phyloP scores from a whole-genome alignment of 441 rosid species.

The Isatis lusitanica region DNA sequence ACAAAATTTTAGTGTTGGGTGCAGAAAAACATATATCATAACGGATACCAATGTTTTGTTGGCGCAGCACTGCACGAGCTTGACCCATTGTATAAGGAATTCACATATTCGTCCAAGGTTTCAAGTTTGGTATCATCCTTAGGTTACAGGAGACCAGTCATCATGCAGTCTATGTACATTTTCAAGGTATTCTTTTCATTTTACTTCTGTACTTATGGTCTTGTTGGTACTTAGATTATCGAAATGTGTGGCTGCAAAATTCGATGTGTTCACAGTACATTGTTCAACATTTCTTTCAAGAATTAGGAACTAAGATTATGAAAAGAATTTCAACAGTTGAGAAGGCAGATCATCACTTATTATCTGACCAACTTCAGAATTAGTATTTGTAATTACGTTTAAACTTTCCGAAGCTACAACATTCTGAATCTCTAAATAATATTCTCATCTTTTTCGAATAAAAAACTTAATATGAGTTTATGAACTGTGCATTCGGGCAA shows the following conservation, averaged over 20 bases:
- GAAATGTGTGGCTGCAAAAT: neutral
- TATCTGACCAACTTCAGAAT: neutral
- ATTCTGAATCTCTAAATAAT: neutral
- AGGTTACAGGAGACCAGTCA: conserved; percentile 72
- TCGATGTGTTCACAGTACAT: neutral
- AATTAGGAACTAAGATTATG: neutral
- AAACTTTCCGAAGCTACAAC: neutral
- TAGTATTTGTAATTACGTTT: neutral
- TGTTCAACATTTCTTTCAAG: neutral
- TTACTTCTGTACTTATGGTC: conserved; percentile 5
- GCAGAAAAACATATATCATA: neutral
- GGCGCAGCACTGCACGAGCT: conserved; percentile 83
- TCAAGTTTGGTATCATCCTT: conserved; percentile 64
- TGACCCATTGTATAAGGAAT: conserved; percentile 74
- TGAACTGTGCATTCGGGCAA: neutral
- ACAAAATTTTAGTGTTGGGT: neutral
- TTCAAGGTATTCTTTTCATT: conserved; percentile 65
- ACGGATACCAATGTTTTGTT: conserved; percentile 2
- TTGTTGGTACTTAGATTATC: neutral
- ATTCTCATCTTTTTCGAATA: neutral
- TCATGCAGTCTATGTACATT: conserved; percentile 92
- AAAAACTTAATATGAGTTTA: neutral
- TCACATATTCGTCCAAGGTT: conserved; percentile 65
- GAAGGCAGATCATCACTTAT: neutral
- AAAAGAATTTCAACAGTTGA: neutral